Evolutionary conservation across 306 rosid genomes (phyloP), one percentile per base, ranked within the genome.

Genomic region (Cucurbita argyrosperma): DNA sequence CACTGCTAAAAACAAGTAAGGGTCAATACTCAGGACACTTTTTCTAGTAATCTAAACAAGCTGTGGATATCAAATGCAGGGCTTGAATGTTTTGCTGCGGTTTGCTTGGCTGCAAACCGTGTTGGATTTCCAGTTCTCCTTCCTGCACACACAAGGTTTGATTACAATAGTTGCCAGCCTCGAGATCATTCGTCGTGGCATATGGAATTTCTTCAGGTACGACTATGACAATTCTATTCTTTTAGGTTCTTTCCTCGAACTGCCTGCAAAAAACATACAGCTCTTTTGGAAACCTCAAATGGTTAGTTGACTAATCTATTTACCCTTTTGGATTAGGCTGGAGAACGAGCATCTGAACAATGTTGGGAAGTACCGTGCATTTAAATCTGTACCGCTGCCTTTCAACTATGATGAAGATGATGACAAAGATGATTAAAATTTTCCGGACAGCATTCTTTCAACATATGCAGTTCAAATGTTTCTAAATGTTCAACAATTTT

Each of bases 291-390:
- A 66, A 66, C 45, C 72, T 6, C 39, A 30, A 30, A 8, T 45
- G 39, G 60, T 47, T 71, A 16, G 37, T 51, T 23, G 61, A 50
- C 54, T 50, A 16, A 37, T 19, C 39, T 54, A 16, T 8, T 59
- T 9, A 6, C 57, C 38, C 15, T 59, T 18, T 16, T 46, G 67
- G 45, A 55, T 52, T 79, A 88, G 96, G 79, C 43, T 87, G 84
- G 94, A 90, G 82, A 90, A 88, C 71, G 96, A 88, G 82, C 96
- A 90, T 77, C 76, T 88, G 80, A 90, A 82, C 83, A 90, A 90
- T 72, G 94, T 88, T 45, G 95, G 94, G 78, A 90, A 88, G 80
- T 90, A 79, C 78, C 69, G 96, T 1, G 96, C 94, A 4, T 88
- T 90, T 83, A 90, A 88, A 77, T 79, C 95, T 1, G 89, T 90